Base-by-base conservation (phyloP, 1,284 basidiomycete genomes). In the Trichosporon sp. region DNA sequence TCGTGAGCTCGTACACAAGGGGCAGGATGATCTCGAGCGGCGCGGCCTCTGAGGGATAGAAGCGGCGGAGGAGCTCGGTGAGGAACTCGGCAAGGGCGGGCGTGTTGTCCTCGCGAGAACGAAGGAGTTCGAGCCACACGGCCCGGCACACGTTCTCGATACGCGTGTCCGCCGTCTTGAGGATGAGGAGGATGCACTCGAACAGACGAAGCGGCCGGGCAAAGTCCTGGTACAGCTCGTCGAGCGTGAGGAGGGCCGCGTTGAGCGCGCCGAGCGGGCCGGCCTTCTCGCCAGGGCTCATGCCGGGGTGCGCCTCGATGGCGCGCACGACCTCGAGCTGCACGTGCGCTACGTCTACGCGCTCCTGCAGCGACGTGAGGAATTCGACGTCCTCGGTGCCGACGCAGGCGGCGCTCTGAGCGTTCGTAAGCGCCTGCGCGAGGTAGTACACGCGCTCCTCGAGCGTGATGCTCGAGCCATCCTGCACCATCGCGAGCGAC, bases 291-390 rank as follows among this genome's bases (percentile, higher is more conserved):
- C 80, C 80, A 36, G 74, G 65, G 54, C 71, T 71, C 73, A 83
- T 74, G 60, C 80, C 77, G 57, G 66, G 37, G 71, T 78, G 74
- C 58, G 76, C 75, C 69, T 79, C 70, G 70, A 84, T 75, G 2
- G 78, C 78, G 6, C 78, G 70, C 37, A 74, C 78, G 21, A 95
- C 85, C 79, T 97, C 94, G 40, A 95, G 83, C 75, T 99, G 96
- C 9, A 99, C 93, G 80, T 95, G 91, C 3, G 94, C 92, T 13
- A 99, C 96, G 63, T 99, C 96, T 9, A 99, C 85, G 76, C 94
- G 93, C 80, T 99, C 96, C 81, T 98, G 95, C 16, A 97, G 83
- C 68, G 93, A 90, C 0, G 89, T 91, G 27, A 95, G 85, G 83
- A 98, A 96, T 57, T 91, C 89, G 62, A 98, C 92, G 77, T 92